A percentile compares a stretch with the other conserved stretches of the same genome.
These are phyloP conservation scores for Monosporascus sp. DNA, from an alignment of 2,329 filamentous ascomycete genomes.

Conservation along the genomic window DNA sequence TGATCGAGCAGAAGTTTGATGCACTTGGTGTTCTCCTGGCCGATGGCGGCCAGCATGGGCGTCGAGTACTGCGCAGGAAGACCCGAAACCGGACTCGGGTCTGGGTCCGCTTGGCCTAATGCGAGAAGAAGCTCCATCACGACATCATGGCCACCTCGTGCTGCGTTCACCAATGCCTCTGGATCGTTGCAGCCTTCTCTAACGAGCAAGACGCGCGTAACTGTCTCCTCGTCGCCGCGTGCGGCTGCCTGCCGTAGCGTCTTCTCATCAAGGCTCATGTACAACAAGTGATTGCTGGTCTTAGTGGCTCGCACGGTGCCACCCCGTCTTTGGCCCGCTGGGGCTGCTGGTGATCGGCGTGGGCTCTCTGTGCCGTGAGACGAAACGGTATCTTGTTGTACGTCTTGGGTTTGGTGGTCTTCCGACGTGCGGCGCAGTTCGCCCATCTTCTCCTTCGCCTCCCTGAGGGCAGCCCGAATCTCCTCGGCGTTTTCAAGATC, in stretches of 20 bases:
- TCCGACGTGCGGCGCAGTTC: conserved; percentile 52
- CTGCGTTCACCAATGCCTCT: conserved; percentile 83
- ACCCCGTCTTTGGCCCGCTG: conserved; percentile 39
- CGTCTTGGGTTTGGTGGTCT: conserved; percentile 46
- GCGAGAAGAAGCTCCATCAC: conserved; percentile 75
- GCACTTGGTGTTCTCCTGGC: conserved; percentile 79
- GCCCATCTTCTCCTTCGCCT: conserved; percentile 49
- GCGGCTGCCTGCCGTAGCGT: conserved; percentile 55
- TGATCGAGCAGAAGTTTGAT: conserved; percentile 75
- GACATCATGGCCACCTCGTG: conserved; percentile 84
- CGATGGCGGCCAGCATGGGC: conserved; percentile 90
- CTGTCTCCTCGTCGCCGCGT: conserved; percentile 56
- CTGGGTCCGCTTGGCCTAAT: conserved; percentile 58
- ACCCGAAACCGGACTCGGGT: conserved; percentile 60
- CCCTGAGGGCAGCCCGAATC: conserved; percentile 64
- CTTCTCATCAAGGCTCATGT: conserved; percentile 58
- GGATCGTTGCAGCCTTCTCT: conserved; percentile 64
- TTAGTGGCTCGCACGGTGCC: conserved; percentile 56
- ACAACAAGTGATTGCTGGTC: conserved; percentile 58
- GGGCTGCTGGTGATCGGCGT: conserved; percentile 47
- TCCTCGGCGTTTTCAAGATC: conserved; percentile 74
- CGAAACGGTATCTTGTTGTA: conserved; percentile 38
- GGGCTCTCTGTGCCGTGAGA: conserved; percentile 55
- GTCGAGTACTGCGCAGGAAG: conserved; percentile 70
- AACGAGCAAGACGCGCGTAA: conserved; percentile 55